These are phyloP conservation scores for Teratosphaeria zuluensis DNA, from an alignment of 2,329 filamentous ascomycete species.

Conservation along the genomic window DNA sequence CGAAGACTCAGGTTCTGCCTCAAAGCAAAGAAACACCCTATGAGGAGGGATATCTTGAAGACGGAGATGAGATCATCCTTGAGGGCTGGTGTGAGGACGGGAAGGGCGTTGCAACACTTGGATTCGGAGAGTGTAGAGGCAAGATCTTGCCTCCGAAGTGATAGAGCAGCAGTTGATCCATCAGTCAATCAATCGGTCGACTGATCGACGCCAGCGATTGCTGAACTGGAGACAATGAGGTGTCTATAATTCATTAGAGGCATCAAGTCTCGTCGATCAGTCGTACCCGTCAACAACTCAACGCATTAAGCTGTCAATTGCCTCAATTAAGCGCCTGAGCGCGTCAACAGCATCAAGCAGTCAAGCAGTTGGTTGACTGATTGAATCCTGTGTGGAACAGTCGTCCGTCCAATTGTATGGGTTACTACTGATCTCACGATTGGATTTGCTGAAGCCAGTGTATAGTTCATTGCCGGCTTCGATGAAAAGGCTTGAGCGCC, in stretches of 20 bases:
- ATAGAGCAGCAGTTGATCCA: background rate
- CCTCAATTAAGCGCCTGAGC: too few species aligned
- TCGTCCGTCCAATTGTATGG: background rate
- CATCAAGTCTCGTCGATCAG: too few species aligned
- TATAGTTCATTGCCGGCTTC: background rate
- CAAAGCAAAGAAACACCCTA: conserved; percentile 16
- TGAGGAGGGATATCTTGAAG: conserved; percentile 30
- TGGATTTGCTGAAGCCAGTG: background rate
- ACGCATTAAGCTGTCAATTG: too few species aligned
- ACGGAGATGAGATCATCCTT: conserved; percentile 30
- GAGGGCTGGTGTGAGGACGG: conserved; percentile 23
- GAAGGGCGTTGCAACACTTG: conserved; percentile 15
- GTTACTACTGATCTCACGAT: background rate
- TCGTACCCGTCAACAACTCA: too few species aligned
- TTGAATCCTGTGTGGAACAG: background rate
- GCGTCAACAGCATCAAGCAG: too few species aligned
- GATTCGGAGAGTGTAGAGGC: conserved; percentile 22
- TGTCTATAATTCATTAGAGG: too few species aligned
- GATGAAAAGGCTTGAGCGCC: background rate
- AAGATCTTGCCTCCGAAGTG: conserved; percentile 13
- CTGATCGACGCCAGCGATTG: too few species aligned
- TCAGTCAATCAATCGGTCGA: too few species aligned
- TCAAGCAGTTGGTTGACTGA: too few species aligned
- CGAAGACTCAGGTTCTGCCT: conserved; percentile 27
- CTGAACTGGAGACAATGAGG: too few species aligned